phyloP scores from a whole-genome alignment of 208 protist genomes.

The Kentomonas sorsogonicus region DNA sequence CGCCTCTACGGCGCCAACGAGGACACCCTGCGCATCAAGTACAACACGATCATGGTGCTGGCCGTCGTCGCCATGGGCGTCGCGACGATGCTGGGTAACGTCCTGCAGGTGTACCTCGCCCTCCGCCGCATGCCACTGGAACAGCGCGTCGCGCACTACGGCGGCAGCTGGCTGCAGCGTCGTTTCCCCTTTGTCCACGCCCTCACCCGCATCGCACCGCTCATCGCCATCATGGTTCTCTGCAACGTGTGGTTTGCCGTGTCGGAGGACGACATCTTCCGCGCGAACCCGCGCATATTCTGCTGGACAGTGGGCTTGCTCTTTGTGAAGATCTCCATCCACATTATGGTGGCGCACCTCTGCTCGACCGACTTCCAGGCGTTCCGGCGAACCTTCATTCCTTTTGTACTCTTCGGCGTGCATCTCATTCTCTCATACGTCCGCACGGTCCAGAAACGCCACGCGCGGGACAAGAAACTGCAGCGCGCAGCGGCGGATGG shows the following conservation, averaged over 20 bases:
- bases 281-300: conserved; percentile 68
- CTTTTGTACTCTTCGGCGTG: conserved; percentile 47
- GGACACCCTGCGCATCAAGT: conserved; percentile 31
- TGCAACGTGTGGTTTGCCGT: conserved; percentile 53
- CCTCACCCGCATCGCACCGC: conserved; percentile 45
- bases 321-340: conserved; percentile 70
- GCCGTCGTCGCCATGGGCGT: conserved; percentile 30
- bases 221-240: conserved; percentile 47
- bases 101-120: conserved; percentile 59
- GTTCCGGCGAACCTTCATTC: conserved; percentile 63
- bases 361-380: conserved; percentile 38
- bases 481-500: not conserved
- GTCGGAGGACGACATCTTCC: conserved; percentile 69
- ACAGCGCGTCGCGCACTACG: conserved; percentile 12
- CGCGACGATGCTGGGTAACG: conserved; percentile 44
- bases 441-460: conserved; percentile 28
- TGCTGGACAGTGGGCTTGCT: conserved; percentile 80
- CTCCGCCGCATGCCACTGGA: conserved; percentile 18
- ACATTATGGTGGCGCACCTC: conserved; percentile 81
- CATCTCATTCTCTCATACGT: conserved; percentile 53
- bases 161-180: not conserved
- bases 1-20: conserved; percentile 39
- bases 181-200: conserved; percentile 52
- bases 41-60: conserved; percentile 65
- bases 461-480: conserved; percentile 10